Conservation (phyloP, 345 rosid species). For the Brassica rapa region DNA sequence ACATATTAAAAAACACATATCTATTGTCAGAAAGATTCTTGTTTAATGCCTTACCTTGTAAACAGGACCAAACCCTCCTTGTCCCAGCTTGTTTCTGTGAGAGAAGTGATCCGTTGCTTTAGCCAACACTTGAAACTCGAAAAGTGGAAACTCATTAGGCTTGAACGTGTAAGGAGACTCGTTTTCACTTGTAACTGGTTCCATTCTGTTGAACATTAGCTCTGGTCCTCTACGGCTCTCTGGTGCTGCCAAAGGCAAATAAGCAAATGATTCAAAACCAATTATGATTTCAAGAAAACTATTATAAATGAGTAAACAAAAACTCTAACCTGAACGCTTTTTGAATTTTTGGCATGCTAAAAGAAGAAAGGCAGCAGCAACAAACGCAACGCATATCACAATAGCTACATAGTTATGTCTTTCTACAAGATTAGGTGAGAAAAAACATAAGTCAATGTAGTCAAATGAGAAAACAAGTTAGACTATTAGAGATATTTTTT, state of each 20-base stretch:
- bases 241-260: constrained; percentile 12
- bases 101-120: constrained; percentile 47
- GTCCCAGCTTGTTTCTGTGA: constrained; percentile 45
- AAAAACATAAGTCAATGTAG: background rate
- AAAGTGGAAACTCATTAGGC: constrained; percentile 43
- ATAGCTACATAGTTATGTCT: constrained; percentile 11
- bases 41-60: constrained; percentile 35
- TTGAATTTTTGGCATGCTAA: constrained; percentile 24
- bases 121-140: constrained; percentile 50
- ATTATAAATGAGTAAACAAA: background rate
- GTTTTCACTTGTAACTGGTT: constrained; percentile 34
- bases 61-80: constrained; percentile 61
- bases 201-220: constrained; percentile 36
- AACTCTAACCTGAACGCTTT: constrained; percentile 33
- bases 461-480: background rate
- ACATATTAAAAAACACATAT: background rate
- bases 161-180: constrained; percentile 37
- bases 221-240: constrained; percentile 28
- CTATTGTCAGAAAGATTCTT: constrained; percentile 32
- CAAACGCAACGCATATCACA: constrained; percentile 8
- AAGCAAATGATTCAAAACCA: background rate
- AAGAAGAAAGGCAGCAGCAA: constrained; percentile 13
- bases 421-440: constrained; percentile 20
- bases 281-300: background rate
- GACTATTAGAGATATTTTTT: background rate